Conservation (phyloP, 179 eudicot species). For the Monotropa hypopitys region DNA sequence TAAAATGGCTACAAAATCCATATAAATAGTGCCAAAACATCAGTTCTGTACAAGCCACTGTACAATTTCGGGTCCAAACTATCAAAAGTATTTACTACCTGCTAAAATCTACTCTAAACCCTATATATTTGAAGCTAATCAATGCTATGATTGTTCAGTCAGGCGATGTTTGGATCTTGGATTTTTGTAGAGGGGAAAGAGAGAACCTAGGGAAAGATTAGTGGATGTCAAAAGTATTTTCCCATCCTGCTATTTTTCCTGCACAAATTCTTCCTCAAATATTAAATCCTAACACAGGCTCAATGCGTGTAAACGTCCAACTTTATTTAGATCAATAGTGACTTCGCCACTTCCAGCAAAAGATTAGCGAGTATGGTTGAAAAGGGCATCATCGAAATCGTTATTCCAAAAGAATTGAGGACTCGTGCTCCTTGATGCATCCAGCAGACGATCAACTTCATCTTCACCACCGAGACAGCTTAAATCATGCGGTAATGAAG, state of each 20-base stretch:
- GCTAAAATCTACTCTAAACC: background rate
- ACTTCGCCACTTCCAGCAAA: background rate
- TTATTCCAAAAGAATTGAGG: background rate
- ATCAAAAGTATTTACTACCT: background rate
- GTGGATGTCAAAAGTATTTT: background rate
- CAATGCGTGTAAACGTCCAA: background rate
- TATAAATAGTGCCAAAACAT: background rate
- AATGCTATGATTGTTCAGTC: background rate
- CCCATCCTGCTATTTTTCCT: background rate
- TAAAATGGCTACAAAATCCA: background rate
- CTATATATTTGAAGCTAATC: background rate
- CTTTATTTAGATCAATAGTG: background rate
- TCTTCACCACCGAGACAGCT: background rate
- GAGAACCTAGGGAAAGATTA: background rate
- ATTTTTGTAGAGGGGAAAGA: background rate
- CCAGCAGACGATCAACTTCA: background rate
- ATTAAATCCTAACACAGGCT: background rate
- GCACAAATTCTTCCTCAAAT: background rate
- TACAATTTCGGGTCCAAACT: background rate
- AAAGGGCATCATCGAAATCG: conserved; percentile 1
- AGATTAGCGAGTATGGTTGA: background rate
- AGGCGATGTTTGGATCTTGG: background rate
- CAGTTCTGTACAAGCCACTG: background rate
- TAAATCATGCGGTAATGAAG: background rate
- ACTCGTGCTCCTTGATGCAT: background rate